Conservation (phyloP, 1,284 basidiomycete species). For the Marasmius sp. region DNA sequence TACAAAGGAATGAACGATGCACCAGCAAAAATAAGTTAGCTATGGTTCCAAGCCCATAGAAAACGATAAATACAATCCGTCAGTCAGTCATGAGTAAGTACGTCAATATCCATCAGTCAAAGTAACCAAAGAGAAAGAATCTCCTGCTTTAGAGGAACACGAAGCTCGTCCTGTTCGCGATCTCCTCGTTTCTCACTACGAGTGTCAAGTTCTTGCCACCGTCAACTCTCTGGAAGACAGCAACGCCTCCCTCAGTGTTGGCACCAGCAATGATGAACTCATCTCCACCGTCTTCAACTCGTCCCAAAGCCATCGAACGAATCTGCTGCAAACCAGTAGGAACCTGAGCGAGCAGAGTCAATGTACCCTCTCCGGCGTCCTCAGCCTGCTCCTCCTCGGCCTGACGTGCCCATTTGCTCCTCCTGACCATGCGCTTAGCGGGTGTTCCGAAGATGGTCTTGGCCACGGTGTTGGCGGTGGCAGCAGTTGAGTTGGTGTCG, state of each 20-base stretch:
- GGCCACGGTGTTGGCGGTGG: conserved; percentile 1
- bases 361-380: conserved; percentile 7
- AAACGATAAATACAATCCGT: background rate
- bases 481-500: conserved; percentile 4
- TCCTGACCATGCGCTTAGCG: conserved; percentile 8
- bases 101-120: background rate
- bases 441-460: background rate
- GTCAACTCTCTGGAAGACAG: conserved; percentile 48
- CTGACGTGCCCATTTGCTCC: conserved; percentile 3
- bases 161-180: conserved; percentile 51
- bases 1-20: background rate
- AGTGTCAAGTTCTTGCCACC: conserved; percentile 46
- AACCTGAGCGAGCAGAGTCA: conserved; percentile 49
- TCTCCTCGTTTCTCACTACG: conserved; percentile 46
- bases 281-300: conserved; percentile 42
- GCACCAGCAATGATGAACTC: conserved; percentile 51
- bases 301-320: conserved; percentile 57
- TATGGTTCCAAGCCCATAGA: background rate
- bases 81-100: background rate
- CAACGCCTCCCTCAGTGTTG: conserved; percentile 44
- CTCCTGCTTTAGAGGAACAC: conserved; percentile 34
- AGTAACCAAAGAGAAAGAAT: background rate
- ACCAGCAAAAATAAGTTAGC: background rate
- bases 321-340: conserved; percentile 61
- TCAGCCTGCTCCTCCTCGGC: conserved; percentile 16